These are phyloP conservation scores for Pichia kudriavzevii DNA, from an alignment of 1,139 yeast species.

Conservation along the genomic window DNA sequence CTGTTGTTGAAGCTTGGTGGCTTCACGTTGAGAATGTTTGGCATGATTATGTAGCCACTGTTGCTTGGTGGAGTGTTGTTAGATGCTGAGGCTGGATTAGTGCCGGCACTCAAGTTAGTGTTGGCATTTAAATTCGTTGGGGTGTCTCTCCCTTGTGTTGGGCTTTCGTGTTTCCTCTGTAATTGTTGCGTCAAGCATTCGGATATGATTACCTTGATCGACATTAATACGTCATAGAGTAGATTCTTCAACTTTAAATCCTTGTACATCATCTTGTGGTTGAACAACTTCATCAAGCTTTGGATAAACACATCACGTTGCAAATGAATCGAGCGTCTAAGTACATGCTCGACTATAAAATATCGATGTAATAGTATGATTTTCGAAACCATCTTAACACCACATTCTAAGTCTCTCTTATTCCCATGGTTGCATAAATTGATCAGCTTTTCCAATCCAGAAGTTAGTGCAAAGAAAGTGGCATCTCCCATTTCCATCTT, in stretches of 20 bases:
- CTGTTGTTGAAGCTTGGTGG: conserved; percentile 28
- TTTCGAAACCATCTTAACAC: conserved; percentile 41
- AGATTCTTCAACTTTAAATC: conserved; percentile 50
- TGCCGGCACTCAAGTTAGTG: conserved; percentile 17
- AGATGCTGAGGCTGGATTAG: conserved; percentile 19
- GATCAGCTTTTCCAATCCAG: conserved; percentile 27
- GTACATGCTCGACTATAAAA: conserved; percentile 26
- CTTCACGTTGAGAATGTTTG: conserved; percentile 21
- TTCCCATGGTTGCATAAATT: conserved; percentile 21
- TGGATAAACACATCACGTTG: conserved; percentile 33
- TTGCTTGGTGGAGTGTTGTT: not conserved
- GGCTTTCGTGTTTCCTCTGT: conserved; percentile 5
- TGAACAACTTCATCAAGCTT: conserved; percentile 41
- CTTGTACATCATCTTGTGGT: conserved; percentile 35
- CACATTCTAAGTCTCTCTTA: conserved; percentile 21
- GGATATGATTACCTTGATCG: conserved; percentile 38
- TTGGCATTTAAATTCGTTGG: conserved; percentile 8
- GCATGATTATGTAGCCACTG: conserved; percentile 9
- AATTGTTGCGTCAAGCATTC: conserved; percentile 19
- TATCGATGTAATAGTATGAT: conserved; percentile 54
- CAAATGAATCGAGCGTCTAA: conserved; percentile 32
- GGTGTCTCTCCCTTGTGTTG: conserved; percentile 1
- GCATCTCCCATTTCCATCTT: conserved; percentile 25
- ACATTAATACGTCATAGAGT: conserved; percentile 53
- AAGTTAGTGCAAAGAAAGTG: conserved; percentile 27